phyloP scores from a whole-genome alignment of 805 yeast species.

The Saccharomycopsis lassenensis region DNA sequence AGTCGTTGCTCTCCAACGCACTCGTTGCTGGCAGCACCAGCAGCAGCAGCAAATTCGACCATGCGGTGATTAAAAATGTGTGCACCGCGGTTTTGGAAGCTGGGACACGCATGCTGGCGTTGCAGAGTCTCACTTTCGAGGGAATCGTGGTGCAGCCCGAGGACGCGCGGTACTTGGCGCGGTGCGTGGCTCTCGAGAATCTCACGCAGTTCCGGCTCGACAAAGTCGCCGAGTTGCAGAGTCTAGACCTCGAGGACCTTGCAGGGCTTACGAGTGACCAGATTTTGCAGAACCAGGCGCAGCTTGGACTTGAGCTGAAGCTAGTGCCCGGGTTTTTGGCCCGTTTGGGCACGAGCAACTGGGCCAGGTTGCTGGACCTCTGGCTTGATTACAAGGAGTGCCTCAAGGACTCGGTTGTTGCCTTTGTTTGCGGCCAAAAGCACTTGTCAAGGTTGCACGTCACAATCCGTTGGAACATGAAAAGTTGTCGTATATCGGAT shows the following conservation, averaged over 20 bases:
- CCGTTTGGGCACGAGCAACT: background rate
- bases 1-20: constrained; percentile 5
- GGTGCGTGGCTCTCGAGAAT: constrained; percentile 1
- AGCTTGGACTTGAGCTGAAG: constrained; percentile 1
- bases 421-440: constrained; percentile 3
- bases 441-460: constrained; percentile 25
- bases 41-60: constrained; percentile 1
- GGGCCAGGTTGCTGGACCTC: background rate
- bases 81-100: constrained; percentile 7
- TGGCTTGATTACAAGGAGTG: constrained; percentile 32
- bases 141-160: constrained; percentile 9
- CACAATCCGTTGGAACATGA: constrained; percentile 30
- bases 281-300: constrained; percentile 1
- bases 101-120: background rate
- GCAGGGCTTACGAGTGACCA: background rate
- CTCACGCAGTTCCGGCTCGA: constrained; percentile 2
- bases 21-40: constrained; percentile 3
- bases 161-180: constrained; percentile 3
- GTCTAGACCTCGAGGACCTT: background rate
- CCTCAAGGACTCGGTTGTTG: constrained; percentile 28
- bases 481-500: constrained; percentile 19
- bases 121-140: constrained; percentile 2
- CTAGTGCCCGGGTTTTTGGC: constrained; percentile 9
- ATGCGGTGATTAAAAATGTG: constrained; percentile 6
- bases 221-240: constrained; percentile 10